Evolutionary conservation across 225 moss, liverwort and hornwort genomes (phyloP), one percentile per base, ranked within the genome.

Genomic region (Pseudoscleropodium purum): DNA sequence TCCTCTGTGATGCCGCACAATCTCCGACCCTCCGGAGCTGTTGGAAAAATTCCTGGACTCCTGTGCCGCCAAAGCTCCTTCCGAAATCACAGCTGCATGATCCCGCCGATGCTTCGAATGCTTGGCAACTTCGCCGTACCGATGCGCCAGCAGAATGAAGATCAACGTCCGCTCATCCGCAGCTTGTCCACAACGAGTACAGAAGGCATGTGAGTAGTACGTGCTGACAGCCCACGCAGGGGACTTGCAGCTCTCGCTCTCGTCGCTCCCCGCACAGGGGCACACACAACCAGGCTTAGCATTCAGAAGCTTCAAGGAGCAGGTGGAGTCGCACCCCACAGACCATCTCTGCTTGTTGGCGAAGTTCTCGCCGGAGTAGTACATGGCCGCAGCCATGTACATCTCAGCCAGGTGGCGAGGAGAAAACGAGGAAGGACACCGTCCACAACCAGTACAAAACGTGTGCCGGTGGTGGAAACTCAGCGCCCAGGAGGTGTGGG

Each of bases 211-310:
- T 1, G 93, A 96, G 88, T 96, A 94, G 37, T 94, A 93, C 73
- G 95, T 96, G 91, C 96, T 96, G 75, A 94, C 95, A 20, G 95
- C 95, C 95, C 96, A 96, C 24, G 91, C 84, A 18, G 92, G 88
- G 17, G 90, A 76, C 81, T 88, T 92, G 45, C 26, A 29, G 64
- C 27, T 84, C 43, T 91, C 90, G 52, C 41, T 45, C 33, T 85
- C 90, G 74, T 85, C 85, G 47, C 63, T 79, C 3, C 57, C 47
- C 18, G 82, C 83, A 51, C 95, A 95, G 13, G 92, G 86, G 70
- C 96, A 96, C 45, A 91, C 72, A 76, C 96, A 96, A 19, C 91
- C 94, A 5, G 87, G 89, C 69, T 92, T 93, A 6, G 93, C 89
- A n/a, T 83, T 90, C 49, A 94, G 78, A 23, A 91, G 91, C 90